phyloP scores from a whole-genome alignment of 306 rosid genomes.

The Purshia tridentata region DNA sequence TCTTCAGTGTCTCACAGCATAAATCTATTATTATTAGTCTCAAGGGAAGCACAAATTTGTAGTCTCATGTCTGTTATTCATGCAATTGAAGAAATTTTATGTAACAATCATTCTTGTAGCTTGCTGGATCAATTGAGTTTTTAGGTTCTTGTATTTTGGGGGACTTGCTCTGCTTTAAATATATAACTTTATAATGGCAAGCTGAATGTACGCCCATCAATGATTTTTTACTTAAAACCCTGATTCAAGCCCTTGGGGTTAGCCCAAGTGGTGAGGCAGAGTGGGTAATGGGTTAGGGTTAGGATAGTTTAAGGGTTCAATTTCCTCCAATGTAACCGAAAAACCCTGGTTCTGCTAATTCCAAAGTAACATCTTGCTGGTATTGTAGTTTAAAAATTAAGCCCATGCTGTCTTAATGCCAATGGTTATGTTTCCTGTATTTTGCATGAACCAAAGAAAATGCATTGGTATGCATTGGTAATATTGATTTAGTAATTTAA shows the following conservation, averaged over 20 bases:
- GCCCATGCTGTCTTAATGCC: slow-evolving; percentile 8
- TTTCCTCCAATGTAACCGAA: too few species aligned
- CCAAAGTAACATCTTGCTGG: slow-evolving; percentile 4
- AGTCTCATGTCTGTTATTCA: neutral
- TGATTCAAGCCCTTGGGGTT: neutral
- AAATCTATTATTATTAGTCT: neutral
- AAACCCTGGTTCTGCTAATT: neutral
- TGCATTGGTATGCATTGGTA: neutral
- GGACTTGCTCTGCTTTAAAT: neutral
- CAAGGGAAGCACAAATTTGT: neutral
- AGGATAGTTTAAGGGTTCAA: too few species aligned
- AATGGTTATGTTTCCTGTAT: neutral
- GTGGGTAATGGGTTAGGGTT: too few species aligned
- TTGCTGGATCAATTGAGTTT: neutral
- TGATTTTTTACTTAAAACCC: slow-evolving; percentile 4
- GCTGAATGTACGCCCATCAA: neutral
- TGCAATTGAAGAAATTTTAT: neutral
- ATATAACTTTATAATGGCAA: neutral
- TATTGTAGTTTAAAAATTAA: neutral
- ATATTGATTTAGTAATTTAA: neutral
- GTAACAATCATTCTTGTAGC: neutral
- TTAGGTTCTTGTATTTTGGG: slow-evolving; percentile 6
- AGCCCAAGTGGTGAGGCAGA: too few species aligned
- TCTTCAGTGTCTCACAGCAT: neutral
- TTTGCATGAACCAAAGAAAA: neutral